Evolutionary conservation across 768 basidiomycete species (phyloP).

Genomic region (Serendipita sp.): DNA sequence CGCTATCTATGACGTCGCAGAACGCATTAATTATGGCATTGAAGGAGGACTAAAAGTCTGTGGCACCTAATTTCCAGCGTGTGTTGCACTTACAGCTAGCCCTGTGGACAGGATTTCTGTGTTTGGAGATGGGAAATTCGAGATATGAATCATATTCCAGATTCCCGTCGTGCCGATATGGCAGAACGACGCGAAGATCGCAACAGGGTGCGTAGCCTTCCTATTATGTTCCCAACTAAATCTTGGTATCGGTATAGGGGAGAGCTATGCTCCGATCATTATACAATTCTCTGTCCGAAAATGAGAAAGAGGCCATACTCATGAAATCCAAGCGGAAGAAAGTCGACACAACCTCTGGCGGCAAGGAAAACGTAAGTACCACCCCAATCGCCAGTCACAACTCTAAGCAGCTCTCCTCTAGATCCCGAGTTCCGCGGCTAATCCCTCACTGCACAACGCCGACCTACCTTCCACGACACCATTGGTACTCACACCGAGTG

Average conservation of each 20-base stretch:
- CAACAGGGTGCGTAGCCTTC: slow-evolving; percentile 31
- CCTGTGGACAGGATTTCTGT: slow-evolving; percentile 41
- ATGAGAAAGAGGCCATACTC: slow-evolving; percentile 35
- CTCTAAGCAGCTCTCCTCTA: neutral
- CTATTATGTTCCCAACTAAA: slow-evolving; percentile 1
- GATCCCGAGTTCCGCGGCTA: neutral
- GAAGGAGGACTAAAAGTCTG: slow-evolving; percentile 29
- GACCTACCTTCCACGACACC: neutral
- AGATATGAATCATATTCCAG: slow-evolving; percentile 48
- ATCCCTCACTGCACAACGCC: neutral
- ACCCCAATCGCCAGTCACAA: neutral
- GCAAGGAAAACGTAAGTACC: slow-evolving; percentile 23
- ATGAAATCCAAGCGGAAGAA: neutral
- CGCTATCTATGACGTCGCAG: slow-evolving; percentile 45
- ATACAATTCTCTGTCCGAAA: slow-evolving; percentile 42
- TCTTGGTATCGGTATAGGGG: slow-evolving; percentile 28
- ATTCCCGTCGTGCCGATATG: slow-evolving; percentile 44
- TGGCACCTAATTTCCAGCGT: neutral
- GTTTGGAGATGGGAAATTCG: slow-evolving; percentile 83
- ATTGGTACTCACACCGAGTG: slow-evolving; percentile 8
- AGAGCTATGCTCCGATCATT: slow-evolving; percentile 36
- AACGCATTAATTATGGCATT: slow-evolving; percentile 69
- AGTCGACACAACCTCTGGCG: neutral
- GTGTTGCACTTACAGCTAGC: slow-evolving; percentile 20
- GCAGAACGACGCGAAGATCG: slow-evolving; percentile 49